Conservation (phyloP, 805 yeast species). For the Sugiyamaella qingdaonensis region DNA sequence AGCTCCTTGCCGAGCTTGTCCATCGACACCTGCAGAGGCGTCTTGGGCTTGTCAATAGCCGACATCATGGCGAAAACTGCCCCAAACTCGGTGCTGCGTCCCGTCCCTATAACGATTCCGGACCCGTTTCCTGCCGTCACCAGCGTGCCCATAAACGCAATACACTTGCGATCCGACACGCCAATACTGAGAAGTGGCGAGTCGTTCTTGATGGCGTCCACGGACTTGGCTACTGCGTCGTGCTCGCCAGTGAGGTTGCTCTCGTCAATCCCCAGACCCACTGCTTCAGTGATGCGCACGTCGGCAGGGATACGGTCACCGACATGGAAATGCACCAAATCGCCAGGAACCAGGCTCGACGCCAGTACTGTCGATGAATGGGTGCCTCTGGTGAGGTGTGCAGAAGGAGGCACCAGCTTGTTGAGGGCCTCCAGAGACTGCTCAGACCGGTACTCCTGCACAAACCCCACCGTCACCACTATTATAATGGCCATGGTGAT, state of each 20-base stretch:
- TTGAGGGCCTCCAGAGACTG: slow-evolving; percentile 90
- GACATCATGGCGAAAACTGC: slow-evolving; percentile 93
- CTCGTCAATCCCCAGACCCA: slow-evolving; percentile 83
- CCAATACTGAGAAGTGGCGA: slow-evolving; percentile 37
- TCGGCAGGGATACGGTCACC: slow-evolving; percentile 99
- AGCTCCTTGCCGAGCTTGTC: slow-evolving; percentile 91
- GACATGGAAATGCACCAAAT: slow-evolving; percentile 77
- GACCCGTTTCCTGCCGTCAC: slow-evolving; percentile 94
- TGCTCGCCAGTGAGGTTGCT: slow-evolving; percentile 95
- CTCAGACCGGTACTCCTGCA: slow-evolving; percentile 94
- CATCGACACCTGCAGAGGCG: slow-evolving; percentile 95
- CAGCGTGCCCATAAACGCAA: slow-evolving; percentile 96
- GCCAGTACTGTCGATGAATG: slow-evolving; percentile 80
- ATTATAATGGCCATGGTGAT: slow-evolving; percentile 88
- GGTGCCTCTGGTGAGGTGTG: slow-evolving; percentile 82
- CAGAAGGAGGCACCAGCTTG: slow-evolving; percentile 93
- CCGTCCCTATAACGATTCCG: slow-evolving; percentile 91
- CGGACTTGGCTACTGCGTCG: slow-evolving; percentile 69
- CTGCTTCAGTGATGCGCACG: slow-evolving; percentile 71
- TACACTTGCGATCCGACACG: slow-evolving; percentile 64
- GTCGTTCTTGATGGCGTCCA: slow-evolving; percentile 35
- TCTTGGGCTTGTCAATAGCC: slow-evolving; percentile 92
- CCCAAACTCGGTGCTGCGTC: slow-evolving; percentile 87
- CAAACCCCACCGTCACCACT: slow-evolving; percentile 95
- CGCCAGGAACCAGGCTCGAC: slow-evolving; percentile 90